Evolutionary conservation across 805 yeast genomes (phyloP), one percentile per base, ranked within the genome.

Genomic region (Ogataea thermomethanolica): DNA sequence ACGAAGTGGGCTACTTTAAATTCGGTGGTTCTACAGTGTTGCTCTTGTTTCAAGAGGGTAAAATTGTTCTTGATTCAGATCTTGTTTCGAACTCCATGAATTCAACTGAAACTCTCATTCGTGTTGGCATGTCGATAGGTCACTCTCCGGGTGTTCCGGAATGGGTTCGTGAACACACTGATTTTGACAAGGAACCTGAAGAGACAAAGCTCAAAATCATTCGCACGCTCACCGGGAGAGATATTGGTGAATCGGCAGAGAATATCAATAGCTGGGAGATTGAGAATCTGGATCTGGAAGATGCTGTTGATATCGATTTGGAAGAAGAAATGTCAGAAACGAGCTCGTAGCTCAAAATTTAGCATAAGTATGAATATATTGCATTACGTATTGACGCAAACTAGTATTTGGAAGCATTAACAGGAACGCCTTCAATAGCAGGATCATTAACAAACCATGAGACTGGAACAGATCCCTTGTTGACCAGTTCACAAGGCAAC

Each of bases 1-100:
- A 85, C 30, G 98, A 91, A 54, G 62, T 91, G 21, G 99, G 99
- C 0, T 91, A 87, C 57, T 91, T 91, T 73, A 87, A 90, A 58
- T 91, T 91, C 66, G 99, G 99, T 10, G 99, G 99, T 0, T 85
- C 95, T 0, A 93, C 99, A 0, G 73, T 88, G 6, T 64, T 91
- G 3, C 59, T 84, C 1, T 57, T 93, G 6, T 77, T 89, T 51
- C 80, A 81, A 39, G 58, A 66, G 8, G 61, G 63, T 3, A 51
- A 43, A 7, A 70, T 84, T 51, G 45, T 48, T 20, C 83, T 89
- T 55, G 99, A 91, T 61, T 61, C 79, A 0, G 98, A 91, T 60
- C 57, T 91, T 13, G 56, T 74, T 7, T 62, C 71, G 22, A 93
- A 90, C 58, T 84, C 96, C 0, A 60, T 58, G 22, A 74, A 74